A percentile compares a stretch with the other conserved stretches of the same genome.
phyloP scores from a whole-genome alignment of 2,329 filamentous ascomycete genomes.

The Sporothrix schenckii region DNA sequence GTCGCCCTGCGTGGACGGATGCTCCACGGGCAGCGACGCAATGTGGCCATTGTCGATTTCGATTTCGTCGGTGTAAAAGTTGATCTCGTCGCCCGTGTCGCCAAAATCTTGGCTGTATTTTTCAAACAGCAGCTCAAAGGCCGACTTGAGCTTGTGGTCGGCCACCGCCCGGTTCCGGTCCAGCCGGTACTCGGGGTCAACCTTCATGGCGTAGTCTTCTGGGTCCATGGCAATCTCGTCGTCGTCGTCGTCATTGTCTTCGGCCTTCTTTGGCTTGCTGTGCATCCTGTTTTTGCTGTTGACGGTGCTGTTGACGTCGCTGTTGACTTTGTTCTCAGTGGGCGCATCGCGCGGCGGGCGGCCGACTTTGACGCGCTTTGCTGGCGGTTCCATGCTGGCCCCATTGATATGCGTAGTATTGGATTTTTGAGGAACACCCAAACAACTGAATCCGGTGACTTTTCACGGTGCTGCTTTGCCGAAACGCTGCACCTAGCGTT shows the following conservation, averaged over 20 bases:
- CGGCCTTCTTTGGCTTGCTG: background rate
- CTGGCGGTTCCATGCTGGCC: constrained; percentile 34
- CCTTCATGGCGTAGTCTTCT: constrained; percentile 51
- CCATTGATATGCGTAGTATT: background rate
- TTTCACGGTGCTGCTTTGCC: too few relatives aligned
- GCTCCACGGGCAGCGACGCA: constrained; percentile 47
- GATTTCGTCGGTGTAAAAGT: constrained; percentile 77
- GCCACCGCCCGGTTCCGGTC: constrained; percentile 66
- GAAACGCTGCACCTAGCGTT: too few relatives aligned
- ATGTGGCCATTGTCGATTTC: constrained; percentile 92
- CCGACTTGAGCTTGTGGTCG: constrained; percentile 73
- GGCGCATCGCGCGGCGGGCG: constrained; percentile 28
- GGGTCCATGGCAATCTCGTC: constrained; percentile 55
- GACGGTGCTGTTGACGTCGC: background rate
- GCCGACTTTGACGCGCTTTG: constrained; percentile 33
- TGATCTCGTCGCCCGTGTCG: constrained; percentile 84
- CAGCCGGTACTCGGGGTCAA: constrained; percentile 60
- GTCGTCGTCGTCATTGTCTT: constrained; percentile 42
- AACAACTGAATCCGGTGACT: background rate
- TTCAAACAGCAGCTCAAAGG: constrained; percentile 84
- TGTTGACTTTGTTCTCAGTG: background rate
- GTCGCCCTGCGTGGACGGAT: constrained; percentile 38
- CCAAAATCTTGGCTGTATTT: constrained; percentile 86
- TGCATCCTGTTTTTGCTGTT: background rate
- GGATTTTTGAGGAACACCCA: background rate